Evolutionary conservation across 352 stramenopile species (phyloP).

Genomic region (Phytophthora niederhauseri): DNA sequence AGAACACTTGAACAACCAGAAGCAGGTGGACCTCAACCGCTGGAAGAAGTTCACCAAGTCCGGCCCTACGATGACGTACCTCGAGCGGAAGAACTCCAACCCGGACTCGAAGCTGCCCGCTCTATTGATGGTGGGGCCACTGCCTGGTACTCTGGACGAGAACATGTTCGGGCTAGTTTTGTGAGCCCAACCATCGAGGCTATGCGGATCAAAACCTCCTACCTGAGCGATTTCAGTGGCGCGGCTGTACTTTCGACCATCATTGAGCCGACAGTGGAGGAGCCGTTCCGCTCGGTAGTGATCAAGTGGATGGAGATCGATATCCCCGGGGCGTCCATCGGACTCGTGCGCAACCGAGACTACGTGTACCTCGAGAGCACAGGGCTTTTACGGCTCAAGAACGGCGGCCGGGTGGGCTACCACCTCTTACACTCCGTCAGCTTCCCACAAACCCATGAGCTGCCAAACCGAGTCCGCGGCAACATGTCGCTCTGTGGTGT

Average conservation of each 20-base stretch:
- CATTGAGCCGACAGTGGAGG: slow-evolving; percentile 41
- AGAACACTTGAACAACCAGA: slow-evolving; percentile 11
- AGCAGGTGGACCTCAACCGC: slow-evolving; percentile 8
- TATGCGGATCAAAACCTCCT: slow-evolving; percentile 30
- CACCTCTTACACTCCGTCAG: slow-evolving; percentile 30
- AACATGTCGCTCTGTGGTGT: slow-evolving; percentile 49
- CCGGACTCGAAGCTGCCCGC: slow-evolving; percentile 17
- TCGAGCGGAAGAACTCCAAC: slow-evolving; percentile 22
- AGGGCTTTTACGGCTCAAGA: slow-evolving; percentile 9
- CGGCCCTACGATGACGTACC: slow-evolving; percentile 8
- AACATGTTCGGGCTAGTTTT: slow-evolving; percentile 48
- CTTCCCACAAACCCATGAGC: slow-evolving; percentile 25
- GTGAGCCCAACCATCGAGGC: slow-evolving; percentile 33
- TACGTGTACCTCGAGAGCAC: slow-evolving; percentile 32
- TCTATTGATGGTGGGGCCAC: slow-evolving; percentile 23
- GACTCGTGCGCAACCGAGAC: slow-evolving; percentile 29
- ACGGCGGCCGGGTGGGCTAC: slow-evolving; percentile 29
- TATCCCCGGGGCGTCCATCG: slow-evolving; percentile 6
- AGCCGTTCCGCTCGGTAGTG: slow-evolving; percentile 43
- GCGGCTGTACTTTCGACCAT: slow-evolving; percentile 46
- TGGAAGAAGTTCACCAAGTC: slow-evolving; percentile 25
- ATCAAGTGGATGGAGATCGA: slow-evolving; percentile 47
- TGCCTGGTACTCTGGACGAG: slow-evolving; percentile 38
- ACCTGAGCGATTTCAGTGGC: slow-evolving; percentile 30
- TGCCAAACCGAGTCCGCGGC: slow-evolving; percentile 30